phyloP scores from a whole-genome alignment of 768 basidiomycete genomes.

The Boletus coccyginus region DNA sequence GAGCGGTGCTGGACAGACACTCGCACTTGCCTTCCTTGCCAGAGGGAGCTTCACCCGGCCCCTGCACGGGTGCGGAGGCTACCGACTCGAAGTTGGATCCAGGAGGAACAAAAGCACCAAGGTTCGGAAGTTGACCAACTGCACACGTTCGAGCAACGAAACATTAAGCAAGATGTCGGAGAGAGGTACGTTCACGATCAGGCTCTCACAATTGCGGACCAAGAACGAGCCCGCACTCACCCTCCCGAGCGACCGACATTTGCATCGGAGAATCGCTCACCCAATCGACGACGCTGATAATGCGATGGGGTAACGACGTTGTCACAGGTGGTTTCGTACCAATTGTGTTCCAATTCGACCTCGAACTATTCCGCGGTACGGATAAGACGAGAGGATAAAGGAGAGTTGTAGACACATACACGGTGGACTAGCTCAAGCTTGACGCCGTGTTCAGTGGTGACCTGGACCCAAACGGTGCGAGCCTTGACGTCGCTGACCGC shows the following conservation, averaged over 20 bases:
- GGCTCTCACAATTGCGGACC: neutral
- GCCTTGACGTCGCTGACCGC: conserved; percentile 79
- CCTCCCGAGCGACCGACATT: conserved; percentile 2
- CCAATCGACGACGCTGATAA: conserved; percentile 93
- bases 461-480: conserved; percentile 75
- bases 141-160: neutral
- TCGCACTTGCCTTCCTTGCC: conserved; percentile 6
- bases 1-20: neutral
- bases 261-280: conserved; percentile 68
- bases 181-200: neutral
- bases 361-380: conserved; percentile 56
- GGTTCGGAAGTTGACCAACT: conserved; percentile 15
- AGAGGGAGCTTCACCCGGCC: conserved; percentile 7
- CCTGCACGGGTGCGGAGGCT: neutral
- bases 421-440: conserved; percentile 66
- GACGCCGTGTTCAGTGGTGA: conserved; percentile 60
- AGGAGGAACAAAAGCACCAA: conserved; percentile 20
- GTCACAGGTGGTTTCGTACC: conserved; percentile 92
- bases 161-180: neutral
- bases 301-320: conserved; percentile 63
- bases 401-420: conserved; percentile 7
- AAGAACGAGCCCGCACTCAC: conserved; percentile 9
- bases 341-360: conserved; percentile 91
- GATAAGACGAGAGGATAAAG: neutral
- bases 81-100: conserved; percentile 14